These are phyloP conservation scores for Pleurotus eryngii DNA, from an alignment of 768 basidiomycete species.

Conservation along the genomic window DNA sequence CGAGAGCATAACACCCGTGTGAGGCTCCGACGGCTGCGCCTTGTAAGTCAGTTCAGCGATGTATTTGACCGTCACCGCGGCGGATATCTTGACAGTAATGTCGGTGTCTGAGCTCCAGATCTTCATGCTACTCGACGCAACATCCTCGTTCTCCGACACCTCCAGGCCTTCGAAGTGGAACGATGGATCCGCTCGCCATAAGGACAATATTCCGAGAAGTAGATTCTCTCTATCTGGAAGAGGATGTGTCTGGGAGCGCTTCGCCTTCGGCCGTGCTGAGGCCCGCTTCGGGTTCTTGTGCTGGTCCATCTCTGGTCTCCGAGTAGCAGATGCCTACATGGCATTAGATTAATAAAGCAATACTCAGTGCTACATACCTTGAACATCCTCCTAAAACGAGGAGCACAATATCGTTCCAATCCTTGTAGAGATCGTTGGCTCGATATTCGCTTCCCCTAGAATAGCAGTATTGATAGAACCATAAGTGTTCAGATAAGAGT, in stretches of 20 bases:
- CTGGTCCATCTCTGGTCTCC: conserved; percentile 60
- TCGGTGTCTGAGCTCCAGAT: conserved; percentile 66
- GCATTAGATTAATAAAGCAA: neutral
- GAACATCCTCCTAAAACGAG: conserved; percentile 53
- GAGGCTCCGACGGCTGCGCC: conserved; percentile 35
- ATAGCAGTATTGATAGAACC: neutral
- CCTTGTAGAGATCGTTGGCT: conserved; percentile 55
- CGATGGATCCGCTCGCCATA: conserved; percentile 57
- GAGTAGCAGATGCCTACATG: conserved; percentile 43
- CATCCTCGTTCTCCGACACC: conserved; percentile 37
- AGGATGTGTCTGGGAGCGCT: conserved; percentile 51
- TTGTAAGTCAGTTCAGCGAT: conserved; percentile 42
- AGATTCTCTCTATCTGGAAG: conserved; percentile 69
- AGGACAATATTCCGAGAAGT: conserved; percentile 60
- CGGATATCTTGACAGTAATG: conserved; percentile 60
- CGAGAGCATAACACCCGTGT: conserved; percentile 30
- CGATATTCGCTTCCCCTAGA: conserved; percentile 48
- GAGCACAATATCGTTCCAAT: conserved; percentile 40
- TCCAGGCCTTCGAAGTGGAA: conserved; percentile 47
- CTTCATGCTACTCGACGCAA: conserved; percentile 44
- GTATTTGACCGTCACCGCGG: conserved; percentile 46
- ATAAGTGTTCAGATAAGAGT: neutral
- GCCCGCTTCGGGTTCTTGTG: conserved; percentile 52
- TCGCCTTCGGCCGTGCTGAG: conserved; percentile 57
- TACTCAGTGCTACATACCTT: conserved; percentile 33